These are phyloP conservation scores for Penicillium thymicola DNA, from an alignment of 2,329 filamentous ascomycete genomes.

Conservation along the genomic window DNA sequence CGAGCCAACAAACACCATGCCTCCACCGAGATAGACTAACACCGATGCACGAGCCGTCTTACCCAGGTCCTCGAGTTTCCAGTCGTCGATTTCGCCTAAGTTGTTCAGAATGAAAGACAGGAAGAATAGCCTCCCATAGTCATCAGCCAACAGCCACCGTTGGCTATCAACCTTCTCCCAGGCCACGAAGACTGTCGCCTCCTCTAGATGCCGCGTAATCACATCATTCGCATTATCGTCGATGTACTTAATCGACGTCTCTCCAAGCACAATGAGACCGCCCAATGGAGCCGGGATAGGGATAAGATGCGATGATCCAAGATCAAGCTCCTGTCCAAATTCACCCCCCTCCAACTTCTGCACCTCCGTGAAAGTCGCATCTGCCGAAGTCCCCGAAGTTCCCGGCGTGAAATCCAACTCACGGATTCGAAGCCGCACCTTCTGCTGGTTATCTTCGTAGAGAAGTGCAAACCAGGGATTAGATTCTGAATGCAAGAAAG, in stretches of 20 bases:
- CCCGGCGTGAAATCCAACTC: constrained; percentile 53
- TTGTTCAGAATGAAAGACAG: constrained; percentile 69
- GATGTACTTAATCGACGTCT: constrained; percentile 80
- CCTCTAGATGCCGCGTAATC: constrained; percentile 62
- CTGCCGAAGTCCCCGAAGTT: constrained; percentile 45
- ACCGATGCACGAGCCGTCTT: constrained; percentile 71
- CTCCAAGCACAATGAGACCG: constrained; percentile 71
- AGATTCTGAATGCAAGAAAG: constrained; percentile 58
- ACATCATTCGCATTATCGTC: constrained; percentile 70
- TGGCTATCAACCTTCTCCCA: constrained; percentile 83
- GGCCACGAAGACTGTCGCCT: constrained; percentile 82
- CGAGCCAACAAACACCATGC: constrained; percentile 80
- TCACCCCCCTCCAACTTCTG: constrained; percentile 31
- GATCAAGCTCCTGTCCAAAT: constrained; percentile 54
- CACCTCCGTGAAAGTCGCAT: constrained; percentile 53
- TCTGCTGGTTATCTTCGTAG: constrained; percentile 61
- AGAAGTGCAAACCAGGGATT: constrained; percentile 62
- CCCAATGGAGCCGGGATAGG: constrained; percentile 59
- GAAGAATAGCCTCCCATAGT: constrained; percentile 83
- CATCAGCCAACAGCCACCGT: constrained; percentile 84
- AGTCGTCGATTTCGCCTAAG: constrained; percentile 65
- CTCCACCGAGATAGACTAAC: constrained; percentile 67
- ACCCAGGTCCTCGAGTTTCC: constrained; percentile 67
- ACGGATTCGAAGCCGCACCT: constrained; percentile 54
- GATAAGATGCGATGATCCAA: constrained; percentile 61